Base-by-base conservation (phyloP, 352 stramenopile genomes). In the Globisporangium cederbergense region DNA sequence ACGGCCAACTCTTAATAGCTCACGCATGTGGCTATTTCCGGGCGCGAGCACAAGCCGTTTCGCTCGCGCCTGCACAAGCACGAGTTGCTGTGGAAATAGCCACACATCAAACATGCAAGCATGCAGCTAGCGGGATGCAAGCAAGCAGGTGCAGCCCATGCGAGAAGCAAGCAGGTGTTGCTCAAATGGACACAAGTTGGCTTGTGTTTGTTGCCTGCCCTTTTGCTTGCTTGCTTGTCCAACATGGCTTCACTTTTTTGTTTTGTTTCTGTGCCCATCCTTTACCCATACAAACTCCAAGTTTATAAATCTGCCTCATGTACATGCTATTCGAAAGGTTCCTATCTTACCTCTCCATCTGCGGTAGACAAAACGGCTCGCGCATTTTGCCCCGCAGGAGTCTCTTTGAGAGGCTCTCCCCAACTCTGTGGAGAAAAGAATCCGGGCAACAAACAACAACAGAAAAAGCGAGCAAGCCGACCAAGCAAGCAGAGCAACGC, bases 181-280 rank as follows among this genome's bases (percentile, higher is more conserved):
- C 40, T 40, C 34, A 40, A 40, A 8, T 40, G 34, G 34, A 40
- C 43, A 28, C 42, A 47, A 47, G 42, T 47, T 16, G 13, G 2
- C 14, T 45, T 51, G 46, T 34, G 47, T 16, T 28, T 18, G 25
- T 18, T 22, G 10, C 20, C 8, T 50, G 18, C 25, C 25, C 25
- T 28, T 28, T 28, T 28, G 25, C 25, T 28, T 28, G 25, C 25
- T 28, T 28, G 25, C 25, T 8, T 53, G 47, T 9, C 25, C 20
- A 55, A 55, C 22, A 55, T 55, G 49, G 49, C 49, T 55, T 55
- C 49, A 55, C 45, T 51, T 47, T 53, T 50, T 25, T 10, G 16
- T 20, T 22, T 20, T 52, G n/a, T 52, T 16, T 30, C 46, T 8
- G n/a, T 32, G 40, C 46, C 46, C 46, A 18, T 25, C 46, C 22